Conservation (phyloP, 2,329 filamentous ascomycete genomes). For the Pseudogymnoascus sp. region DNA sequence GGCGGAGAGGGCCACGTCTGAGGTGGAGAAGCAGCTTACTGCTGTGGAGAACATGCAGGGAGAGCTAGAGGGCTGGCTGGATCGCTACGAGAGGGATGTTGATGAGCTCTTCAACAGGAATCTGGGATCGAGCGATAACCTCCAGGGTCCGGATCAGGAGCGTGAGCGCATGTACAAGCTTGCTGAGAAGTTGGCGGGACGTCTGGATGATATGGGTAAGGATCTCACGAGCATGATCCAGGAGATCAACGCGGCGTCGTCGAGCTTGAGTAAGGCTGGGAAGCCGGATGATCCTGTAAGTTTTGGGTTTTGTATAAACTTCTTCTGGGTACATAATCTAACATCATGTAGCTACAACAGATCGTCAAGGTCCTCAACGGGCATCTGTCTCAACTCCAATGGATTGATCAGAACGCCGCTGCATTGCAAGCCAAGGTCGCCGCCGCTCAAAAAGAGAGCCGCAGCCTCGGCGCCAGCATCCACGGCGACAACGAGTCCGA, state of each 20-base stretch:
- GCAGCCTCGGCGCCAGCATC: conserved; percentile 44
- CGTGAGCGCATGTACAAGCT: conserved; percentile 93
- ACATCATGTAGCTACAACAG: conserved; percentile 62
- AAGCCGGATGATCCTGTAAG: conserved; percentile 81
- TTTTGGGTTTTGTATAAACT: conserved; percentile 24
- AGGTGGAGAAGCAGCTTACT: conserved; percentile 85
- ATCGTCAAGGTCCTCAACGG: conserved; percentile 93
- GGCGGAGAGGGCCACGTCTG: conserved; percentile 82
- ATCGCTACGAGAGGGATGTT: conserved; percentile 85
- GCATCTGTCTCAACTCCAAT: conserved; percentile 84
- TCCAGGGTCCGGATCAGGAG: conserved; percentile 88
- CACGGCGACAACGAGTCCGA: conserved; percentile 53
- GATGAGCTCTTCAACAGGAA: conserved; percentile 79
- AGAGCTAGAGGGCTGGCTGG: conserved; percentile 79
- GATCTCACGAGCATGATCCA: conserved; percentile 94
- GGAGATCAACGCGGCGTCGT: conserved; percentile 91
- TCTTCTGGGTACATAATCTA: conserved; percentile 12
- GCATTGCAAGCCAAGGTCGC: conserved; percentile 74
- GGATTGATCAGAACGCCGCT: conserved; percentile 80
- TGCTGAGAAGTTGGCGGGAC: conserved; percentile 84
- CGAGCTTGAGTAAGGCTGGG: conserved; percentile 77
- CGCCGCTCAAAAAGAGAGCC: conserved; percentile 71
- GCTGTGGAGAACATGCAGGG: conserved; percentile 88
- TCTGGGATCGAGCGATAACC: conserved; percentile 63
- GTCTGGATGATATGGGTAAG: conserved; percentile 86